phyloP scores from a whole-genome alignment of 148 eudicot genomes.

The Camellia japonica region DNA sequence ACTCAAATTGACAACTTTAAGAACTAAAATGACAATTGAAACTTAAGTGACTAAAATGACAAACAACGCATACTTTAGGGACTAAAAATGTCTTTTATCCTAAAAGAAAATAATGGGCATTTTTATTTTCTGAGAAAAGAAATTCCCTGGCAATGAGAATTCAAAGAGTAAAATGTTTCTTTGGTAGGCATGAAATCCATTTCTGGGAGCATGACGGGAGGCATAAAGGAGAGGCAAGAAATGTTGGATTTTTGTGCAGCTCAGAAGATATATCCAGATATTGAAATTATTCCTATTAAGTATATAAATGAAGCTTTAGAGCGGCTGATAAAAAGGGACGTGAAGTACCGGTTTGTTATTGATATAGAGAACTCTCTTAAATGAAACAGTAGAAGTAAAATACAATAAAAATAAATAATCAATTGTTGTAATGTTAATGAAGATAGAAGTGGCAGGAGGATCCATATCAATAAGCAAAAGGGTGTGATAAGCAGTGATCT shows the following conservation, averaged over 20 bases:
- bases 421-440: not conserved
- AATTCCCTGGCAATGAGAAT: not conserved
- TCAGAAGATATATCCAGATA: conserved; percentile 16
- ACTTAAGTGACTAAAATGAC: too few species aligned
- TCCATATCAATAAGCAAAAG: too few species aligned
- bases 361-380: conserved; percentile 18
- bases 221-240: conserved; percentile 20
- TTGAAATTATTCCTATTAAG: conserved; percentile 19
- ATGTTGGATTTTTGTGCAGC: conserved; percentile 25
- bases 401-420: not conserved
- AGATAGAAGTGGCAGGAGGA: not conserved
- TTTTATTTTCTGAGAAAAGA: too few species aligned
- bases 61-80: too few species aligned
- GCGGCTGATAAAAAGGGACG: conserved; percentile 16
- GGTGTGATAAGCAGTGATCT: too few species aligned
- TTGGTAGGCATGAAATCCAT: conserved; percentile 22
- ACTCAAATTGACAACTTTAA: too few species aligned
- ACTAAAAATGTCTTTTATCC: too few species aligned
- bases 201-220: conserved; percentile 17
- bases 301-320: conserved; percentile 24
- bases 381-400: not conserved
- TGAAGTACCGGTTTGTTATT: conserved; percentile 20
- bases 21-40: too few species aligned
- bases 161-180: not conserved
- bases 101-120: too few species aligned